Percentiles rank a stretch among this genome's conserved stretches.
Conservation (phyloP, 2,329 filamentous ascomycete species). For the Arthrobotrys iridis region DNA sequence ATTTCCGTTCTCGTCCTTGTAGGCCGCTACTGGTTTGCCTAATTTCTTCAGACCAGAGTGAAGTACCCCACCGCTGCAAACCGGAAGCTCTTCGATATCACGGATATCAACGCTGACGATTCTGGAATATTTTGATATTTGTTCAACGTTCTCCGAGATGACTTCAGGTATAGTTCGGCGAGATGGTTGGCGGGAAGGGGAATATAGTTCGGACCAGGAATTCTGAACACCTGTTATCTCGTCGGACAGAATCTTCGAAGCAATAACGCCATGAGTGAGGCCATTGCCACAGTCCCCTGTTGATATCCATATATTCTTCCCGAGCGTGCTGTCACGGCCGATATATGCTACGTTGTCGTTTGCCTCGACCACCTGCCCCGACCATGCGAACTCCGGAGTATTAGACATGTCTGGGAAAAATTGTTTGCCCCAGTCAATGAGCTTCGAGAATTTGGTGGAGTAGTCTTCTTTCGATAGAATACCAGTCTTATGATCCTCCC, state of each 20-base stretch:
- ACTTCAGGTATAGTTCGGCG: conserved; percentile 65
- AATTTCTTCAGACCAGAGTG: conserved; percentile 62
- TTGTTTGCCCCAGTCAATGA: conserved; percentile 67
- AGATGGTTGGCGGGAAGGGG: conserved; percentile 66
- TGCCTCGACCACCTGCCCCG: conserved; percentile 69
- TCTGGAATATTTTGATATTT: conserved; percentile 69
- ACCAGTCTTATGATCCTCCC: conserved; percentile 70
- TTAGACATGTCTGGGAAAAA: conserved; percentile 66
- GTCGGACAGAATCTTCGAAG: conserved; percentile 67
- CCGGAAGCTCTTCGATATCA: conserved; percentile 68
- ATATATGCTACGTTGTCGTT: conserved; percentile 69
- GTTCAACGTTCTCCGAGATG: conserved; percentile 62
- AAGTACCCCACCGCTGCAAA: conserved; percentile 67
- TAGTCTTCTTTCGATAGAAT: conserved; percentile 64
- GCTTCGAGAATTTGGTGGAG: conserved; percentile 63
- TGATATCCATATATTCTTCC: conserved; percentile 66
- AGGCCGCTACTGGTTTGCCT: conserved; percentile 67
- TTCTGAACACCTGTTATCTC: conserved; percentile 66
- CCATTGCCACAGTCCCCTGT: conserved; percentile 70
- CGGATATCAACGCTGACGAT: conserved; percentile 67
- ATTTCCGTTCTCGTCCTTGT: conserved; percentile 68
- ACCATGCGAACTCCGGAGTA: conserved; percentile 68
- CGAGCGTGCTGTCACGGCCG: conserved; percentile 66
- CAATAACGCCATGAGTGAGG: conserved; percentile 68
- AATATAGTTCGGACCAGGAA: conserved; percentile 66